Conservation (phyloP, 2,329 filamentous ascomycete species). For the Raffaelea deltoideospora region DNA sequence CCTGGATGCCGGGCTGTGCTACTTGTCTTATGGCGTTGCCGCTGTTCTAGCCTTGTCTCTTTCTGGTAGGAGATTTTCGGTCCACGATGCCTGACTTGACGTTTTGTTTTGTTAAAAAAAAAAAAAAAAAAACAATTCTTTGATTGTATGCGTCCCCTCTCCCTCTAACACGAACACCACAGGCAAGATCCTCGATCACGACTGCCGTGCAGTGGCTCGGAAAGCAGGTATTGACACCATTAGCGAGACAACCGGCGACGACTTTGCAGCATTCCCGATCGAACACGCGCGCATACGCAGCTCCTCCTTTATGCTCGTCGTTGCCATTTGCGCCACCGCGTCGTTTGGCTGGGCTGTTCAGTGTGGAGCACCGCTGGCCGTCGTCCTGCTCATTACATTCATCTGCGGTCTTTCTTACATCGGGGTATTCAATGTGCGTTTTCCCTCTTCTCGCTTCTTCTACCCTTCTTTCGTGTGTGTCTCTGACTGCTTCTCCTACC, state of each 20-base stretch:
- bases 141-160: too few relatives aligned
- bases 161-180: too few relatives aligned
- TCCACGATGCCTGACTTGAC: neutral
- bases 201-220: neutral
- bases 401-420: neutral
- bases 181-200: neutral
- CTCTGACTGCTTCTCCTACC: neutral
- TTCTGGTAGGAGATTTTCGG: neutral
- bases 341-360: neutral
- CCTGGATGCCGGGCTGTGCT: slow-evolving; percentile 1
- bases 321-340: neutral
- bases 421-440: neutral
- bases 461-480: neutral
- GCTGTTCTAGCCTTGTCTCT: neutral
- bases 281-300: slow-evolving; percentile 1
- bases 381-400: neutral
- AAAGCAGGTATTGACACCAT: slow-evolving; percentile 1
- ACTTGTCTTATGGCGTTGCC: neutral
- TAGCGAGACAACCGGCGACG: neutral
- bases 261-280: slow-evolving; percentile 4
- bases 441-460: neutral
- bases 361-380: neutral
- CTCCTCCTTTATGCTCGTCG: neutral
- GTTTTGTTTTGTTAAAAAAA: too few relatives aligned
- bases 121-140: too few relatives aligned